These are phyloP conservation scores for Ajuga chamaepitys DNA, from an alignment of 257 asterid species.

Conservation along the genomic window DNA sequence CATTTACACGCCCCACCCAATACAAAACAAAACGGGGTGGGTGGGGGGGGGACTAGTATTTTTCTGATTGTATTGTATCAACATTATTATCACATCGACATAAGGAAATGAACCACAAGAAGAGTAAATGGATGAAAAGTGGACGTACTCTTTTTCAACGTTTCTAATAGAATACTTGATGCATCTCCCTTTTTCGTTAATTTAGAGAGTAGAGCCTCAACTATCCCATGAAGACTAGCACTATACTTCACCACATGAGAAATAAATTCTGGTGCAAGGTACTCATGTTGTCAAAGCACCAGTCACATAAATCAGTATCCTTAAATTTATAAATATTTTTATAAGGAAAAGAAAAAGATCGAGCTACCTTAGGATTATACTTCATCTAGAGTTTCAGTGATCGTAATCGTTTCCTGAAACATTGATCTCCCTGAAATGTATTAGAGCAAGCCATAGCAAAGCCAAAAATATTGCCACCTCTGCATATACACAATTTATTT, in stretches of 20 bases:
- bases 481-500: no score
- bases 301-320: neutral
- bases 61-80: neutral
- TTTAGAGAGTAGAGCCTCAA: conserved; percentile 68
- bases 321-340: no score
- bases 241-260: conserved; percentile 66
- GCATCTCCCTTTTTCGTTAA: conserved; percentile 65
- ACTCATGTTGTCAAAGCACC: conserved; percentile 46
- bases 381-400: no score
- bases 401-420: no score
- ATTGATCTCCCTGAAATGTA: no score
- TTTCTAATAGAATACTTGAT: conserved; percentile 53
- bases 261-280: conserved; percentile 72
- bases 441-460: conserved; percentile 89
- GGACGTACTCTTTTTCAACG: conserved; percentile 64
- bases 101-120: neutral
- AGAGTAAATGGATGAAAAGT: neutral
- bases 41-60: neutral
- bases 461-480: conserved; percentile 68
- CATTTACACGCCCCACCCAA: neutral
- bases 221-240: conserved; percentile 59
- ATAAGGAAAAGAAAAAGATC: neutral
- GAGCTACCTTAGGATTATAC: conserved; percentile 65
- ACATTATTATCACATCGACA: neutral
- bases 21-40: no score